Evolutionary conservation across 2,329 filamentous ascomycete genomes (phyloP), one percentile per base, ranked within the genome.

Genomic region (Penicillium psychrosexuale): DNA sequence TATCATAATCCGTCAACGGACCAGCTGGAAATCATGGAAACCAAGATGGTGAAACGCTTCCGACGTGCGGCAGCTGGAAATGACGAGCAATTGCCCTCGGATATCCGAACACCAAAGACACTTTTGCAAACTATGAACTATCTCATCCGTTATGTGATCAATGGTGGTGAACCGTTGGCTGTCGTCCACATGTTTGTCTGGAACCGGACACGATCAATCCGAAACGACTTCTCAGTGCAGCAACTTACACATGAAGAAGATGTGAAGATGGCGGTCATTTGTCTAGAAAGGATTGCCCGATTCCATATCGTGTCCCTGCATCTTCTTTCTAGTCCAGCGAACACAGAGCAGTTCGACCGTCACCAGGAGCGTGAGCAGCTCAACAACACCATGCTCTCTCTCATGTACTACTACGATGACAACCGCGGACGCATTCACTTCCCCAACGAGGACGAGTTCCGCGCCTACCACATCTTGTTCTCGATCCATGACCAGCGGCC

Each of bases 161-260:
- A 75, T 38, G 78, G 82, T 28, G 69, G 73, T 22, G 75, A 80
- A 17, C 71, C 75, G 31, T 72, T 84, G 47, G 77, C 74, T 1
- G 67, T 76, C n/a, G 78, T 85, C 12, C 82, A 86, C 63, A 80
- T 81, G 57, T 87, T 86, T 67, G 78, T 87, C 27, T 87, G 84
- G 84, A 84, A 87, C 65, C 78, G 84, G 17, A 86, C 84, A 33
- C 78, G 84, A 44, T 84, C 82, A 5, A 81, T 87, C 55, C 80
- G 84, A 38, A 87, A 86, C 63, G 84, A 87, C 66, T 83, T 86
- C 47, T 83, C 82, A 2, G 84, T 86, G 19, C 83, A 86, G 66
- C 80, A 83, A 63, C 72, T 85, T 54, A 80, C 79, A 8, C 81
- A 80, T 57, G 68, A 74, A n/a, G 73, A 77, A n/a, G 80, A 86